These are phyloP conservation scores for Penicillium sp. DNA, from an alignment of 2,329 filamentous ascomycete genomes.

Conservation along the genomic window DNA sequence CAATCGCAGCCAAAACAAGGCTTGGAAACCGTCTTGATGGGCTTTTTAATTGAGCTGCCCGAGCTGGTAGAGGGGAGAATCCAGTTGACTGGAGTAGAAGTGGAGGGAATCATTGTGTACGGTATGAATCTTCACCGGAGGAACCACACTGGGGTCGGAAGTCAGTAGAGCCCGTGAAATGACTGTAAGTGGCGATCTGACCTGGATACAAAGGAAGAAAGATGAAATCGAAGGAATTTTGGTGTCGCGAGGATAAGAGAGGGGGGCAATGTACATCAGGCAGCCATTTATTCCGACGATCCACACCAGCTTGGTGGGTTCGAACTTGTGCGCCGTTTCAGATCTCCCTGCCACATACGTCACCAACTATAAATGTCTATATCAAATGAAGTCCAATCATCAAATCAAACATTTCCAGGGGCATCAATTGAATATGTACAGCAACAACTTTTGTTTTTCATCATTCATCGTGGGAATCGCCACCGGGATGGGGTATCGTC, in stretches of 20 bases:
- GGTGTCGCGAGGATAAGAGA: not conserved
- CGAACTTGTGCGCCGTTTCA: no score
- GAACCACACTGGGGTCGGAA: no score
- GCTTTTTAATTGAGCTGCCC: conserved; percentile 33
- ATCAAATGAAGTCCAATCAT: conserved; percentile 1
- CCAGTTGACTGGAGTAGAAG: conserved; percentile 27
- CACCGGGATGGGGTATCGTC: conserved; percentile 29
- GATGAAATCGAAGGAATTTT: no score
- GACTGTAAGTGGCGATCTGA: not conserved
- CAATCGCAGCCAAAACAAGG: conserved; percentile 41
- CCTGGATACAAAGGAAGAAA: no score
- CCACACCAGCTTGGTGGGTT: no score
- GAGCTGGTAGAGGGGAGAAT: conserved; percentile 34
- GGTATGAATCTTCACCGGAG: not conserved
- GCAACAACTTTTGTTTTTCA: conserved; percentile 23
- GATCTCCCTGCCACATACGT: no score
- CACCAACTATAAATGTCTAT: no score
- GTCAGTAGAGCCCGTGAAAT: no score
- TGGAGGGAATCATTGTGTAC: conserved; percentile 15
- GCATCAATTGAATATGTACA: conserved; percentile 26
- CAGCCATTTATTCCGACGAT: conserved; percentile 4
- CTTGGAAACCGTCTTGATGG: conserved; percentile 37
- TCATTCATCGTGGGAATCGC: conserved; percentile 30
- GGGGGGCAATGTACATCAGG: conserved; percentile 7
- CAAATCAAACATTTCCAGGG: conserved; percentile 3